Base-by-base conservation (phyloP, 2,329 filamentous ascomycete species). In the Gaeumannomyces sp. region DNA sequence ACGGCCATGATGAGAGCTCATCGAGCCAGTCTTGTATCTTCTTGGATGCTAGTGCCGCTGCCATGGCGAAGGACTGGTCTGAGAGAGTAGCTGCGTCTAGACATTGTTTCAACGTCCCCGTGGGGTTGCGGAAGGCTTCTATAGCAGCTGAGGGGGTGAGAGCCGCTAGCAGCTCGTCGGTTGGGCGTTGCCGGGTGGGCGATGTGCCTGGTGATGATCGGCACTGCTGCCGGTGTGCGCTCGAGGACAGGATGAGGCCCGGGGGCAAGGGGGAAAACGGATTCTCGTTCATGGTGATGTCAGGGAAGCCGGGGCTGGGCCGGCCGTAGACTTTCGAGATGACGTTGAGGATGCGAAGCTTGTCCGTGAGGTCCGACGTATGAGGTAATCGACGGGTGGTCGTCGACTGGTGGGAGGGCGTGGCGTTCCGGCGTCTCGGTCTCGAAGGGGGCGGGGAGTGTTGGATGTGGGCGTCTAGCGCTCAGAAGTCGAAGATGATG, bases 1-100 rank as follows among this genome's bases (percentile, higher is more conserved):
- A 87, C 1, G 78, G 75, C 86, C 85, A 87, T 59, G 77, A 73
- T 59, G 79, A 77, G 56, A 95, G 80, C 78, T 95, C 91, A n/a
- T 85, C 80, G 31, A 90, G 81, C 91, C 91, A 95, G 71, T 85
- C 83, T 74, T 89, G 83, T 67, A 95, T 85, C 68, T 85, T 87
- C 70, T 89, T 85, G 16, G 89, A 89, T 22, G 89, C 88, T 67
- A 87, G 76, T 58, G 90, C 90, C 59, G 90, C 88, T 67, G 86
- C 84, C 71, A 89, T 80, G 58, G 88, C 90, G 74, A 94, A 87
- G 22, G 89, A 87, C 70, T 89, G 85, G 75, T 94, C 89, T 29
- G 84, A 77, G 4, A 81, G 77, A 1, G 88, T 87, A 22, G 89
- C 85, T 50, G 79, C 79, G 66, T 87, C 83, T 66, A 92, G 82